These are phyloP conservation scores for Allium cepa DNA, from an alignment of 106 monocot species.

Conservation along the genomic window DNA sequence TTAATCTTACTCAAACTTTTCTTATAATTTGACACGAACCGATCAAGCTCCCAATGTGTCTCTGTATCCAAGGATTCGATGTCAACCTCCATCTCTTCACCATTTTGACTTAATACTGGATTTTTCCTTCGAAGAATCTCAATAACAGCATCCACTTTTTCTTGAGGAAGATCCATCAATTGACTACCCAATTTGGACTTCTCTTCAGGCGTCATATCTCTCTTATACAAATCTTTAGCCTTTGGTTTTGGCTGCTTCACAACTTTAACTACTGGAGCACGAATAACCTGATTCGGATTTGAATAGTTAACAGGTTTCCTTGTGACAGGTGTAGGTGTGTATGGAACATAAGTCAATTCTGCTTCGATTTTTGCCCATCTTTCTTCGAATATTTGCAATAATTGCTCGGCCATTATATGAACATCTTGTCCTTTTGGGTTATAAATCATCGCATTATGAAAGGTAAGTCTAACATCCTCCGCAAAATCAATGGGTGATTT, in stretches of 20 bases:
- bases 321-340: conserved; percentile 2
- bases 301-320: conserved; percentile 19
- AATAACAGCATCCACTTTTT: conserved; percentile 51
- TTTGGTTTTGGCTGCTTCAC: conserved; percentile 69
- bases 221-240: conserved; percentile 65
- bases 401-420: conserved; percentile 74
- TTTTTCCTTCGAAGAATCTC: conserved; percentile 73
- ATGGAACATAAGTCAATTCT: conserved; percentile 27
- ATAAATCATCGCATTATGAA: conserved; percentile 86
- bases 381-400: conserved; percentile 67
- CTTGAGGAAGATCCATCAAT: conserved; percentile 50
- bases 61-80: conserved; percentile 64
- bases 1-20: conserved; percentile 71
- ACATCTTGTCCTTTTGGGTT: conserved; percentile 88
- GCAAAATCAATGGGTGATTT: conserved; percentile 74
- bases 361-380: conserved; percentile 62
- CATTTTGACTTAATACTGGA: conserved; percentile 38
- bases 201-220: conserved; percentile 68
- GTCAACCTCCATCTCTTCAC: conserved; percentile 75
- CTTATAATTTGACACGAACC: conserved; percentile 72
- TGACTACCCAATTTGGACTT: conserved; percentile 55
- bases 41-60: conserved; percentile 82
- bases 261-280: conserved; percentile 17
- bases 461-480: conserved; percentile 94
- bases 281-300: conserved; percentile 30